Base-by-base conservation (phyloP, 75 land plant species). In the Sequoia sempervirens region DNA sequence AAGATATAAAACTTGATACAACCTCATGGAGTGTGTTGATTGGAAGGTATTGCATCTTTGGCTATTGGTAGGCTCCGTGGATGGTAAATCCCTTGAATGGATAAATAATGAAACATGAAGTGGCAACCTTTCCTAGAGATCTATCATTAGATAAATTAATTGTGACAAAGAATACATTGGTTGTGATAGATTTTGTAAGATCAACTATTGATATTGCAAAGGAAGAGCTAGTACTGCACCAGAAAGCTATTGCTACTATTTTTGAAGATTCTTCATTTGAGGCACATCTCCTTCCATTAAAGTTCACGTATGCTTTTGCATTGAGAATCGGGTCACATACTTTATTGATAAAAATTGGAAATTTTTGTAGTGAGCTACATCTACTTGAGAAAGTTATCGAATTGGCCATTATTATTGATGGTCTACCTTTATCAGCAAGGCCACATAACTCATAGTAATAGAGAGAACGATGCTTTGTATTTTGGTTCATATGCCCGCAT, bases 81-180 rank as follows among this genome's bases (percentile, higher is more conserved):
- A 86, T 92, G 58, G 88, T 96, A 13, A 87, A 87, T 88, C 86
- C 84, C n/a, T 87, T 79, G 54, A 89, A 78, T 88, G 99, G 99
- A 14, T 87, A 90, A 26, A 45, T 96, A 56, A 79, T 91, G 83
- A 90, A 90, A 64, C 87, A 88, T 53, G 75, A 75, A 52, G 86
- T 56, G 36, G 86, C 84, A 69, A 58, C 46, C 17, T 87, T 89
- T 85, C 80, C 89, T 79, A 84, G 85, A 83, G 88, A 85, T 14
- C 86, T 96, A 69, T 92, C 85, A 82, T 86, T 90, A 36, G 90
- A 89, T 46, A 30, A 82, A 41, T 82, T 89, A 43, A 50, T 89
- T 69, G 87, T 93, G 80, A 84, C 92, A 0, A 83, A 82, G 81
- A 85, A 89, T 52, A 81, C 83, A 30, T 84, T 90, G 18, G 90